A percentile compares a stretch with the other conserved stretches of the same genome.
Conservation (phyloP, 2,329 filamentous ascomycete species). For the Colletotrichum shisoi region DNA sequence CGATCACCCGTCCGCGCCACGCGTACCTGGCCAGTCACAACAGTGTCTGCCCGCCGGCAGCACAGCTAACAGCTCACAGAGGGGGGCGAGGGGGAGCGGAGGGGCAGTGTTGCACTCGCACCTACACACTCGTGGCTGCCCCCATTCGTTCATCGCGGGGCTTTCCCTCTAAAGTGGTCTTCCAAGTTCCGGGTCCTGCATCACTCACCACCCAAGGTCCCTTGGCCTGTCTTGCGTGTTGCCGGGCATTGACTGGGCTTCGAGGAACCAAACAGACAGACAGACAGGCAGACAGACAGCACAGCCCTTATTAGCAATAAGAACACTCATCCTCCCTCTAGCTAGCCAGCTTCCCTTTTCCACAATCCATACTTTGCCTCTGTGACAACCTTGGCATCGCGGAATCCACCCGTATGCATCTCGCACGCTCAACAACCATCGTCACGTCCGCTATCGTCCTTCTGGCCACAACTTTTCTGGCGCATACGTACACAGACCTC, state of each 20-base stretch:
- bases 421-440: constrained; percentile 25
- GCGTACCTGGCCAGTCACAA: constrained; percentile 6
- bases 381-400: constrained; percentile 11
- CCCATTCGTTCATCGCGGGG: constrained; percentile 24
- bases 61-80: not conserved
- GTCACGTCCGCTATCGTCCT: constrained; percentile 41
- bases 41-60: not conserved
- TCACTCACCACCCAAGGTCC: not conserved
- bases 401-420: constrained; percentile 31
- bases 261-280: not conserved
- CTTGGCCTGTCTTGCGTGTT: not conserved
- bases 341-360: not conserved
- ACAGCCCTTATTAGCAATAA: constrained; percentile 18
- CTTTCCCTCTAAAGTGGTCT: not conserved
- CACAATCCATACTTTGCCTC: not conserved
- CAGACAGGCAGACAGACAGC: not conserved
- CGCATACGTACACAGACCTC: constrained; percentile 40
- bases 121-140: not conserved
- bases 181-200: constrained; percentile 9
- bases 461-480: constrained; percentile 40
- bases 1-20: constrained; percentile 32
- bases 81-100: constrained; percentile 12
- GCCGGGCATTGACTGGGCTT: not conserved
- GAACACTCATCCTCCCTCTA: not conserved
- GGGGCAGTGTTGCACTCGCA: constrained; percentile 29